Evolutionary conservation across 768 basidiomycete genomes (phyloP).

Genomic region (Macrolepiota dolichaula): DNA sequence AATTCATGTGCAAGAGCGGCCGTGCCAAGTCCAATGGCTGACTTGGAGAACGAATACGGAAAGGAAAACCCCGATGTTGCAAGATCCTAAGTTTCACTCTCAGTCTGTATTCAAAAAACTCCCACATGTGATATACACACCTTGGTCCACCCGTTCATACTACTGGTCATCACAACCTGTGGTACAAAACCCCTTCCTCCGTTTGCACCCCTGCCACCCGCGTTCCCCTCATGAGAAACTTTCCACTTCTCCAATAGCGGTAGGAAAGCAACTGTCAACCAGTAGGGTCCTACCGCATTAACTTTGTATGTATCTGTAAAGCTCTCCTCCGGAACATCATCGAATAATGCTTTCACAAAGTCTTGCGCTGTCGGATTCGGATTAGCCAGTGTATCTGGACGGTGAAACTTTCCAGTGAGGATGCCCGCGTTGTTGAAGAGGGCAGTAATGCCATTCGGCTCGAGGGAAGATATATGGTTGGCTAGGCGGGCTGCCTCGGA

Average conservation of each 20-base stretch:
- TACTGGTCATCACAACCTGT: conserved; percentile 47
- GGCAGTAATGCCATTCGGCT: conserved; percentile 34
- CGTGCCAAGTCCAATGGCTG: conserved; percentile 44
- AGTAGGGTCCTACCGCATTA: conserved; percentile 46
- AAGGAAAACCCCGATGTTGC: conserved; percentile 35
- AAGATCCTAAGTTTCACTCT: conserved; percentile 28
- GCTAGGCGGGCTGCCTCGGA: conserved; percentile 41
- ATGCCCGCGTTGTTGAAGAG: conserved; percentile 51
- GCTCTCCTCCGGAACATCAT: conserved; percentile 30
- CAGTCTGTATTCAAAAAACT: background rate
- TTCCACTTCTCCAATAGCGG: conserved; percentile 49
- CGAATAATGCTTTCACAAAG: conserved; percentile 37
- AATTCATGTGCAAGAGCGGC: conserved; percentile 44
- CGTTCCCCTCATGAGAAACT: conserved; percentile 13
- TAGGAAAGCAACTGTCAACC: conserved; percentile 55
- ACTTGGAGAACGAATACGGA: conserved; percentile 47
- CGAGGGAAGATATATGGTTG: conserved; percentile 31
- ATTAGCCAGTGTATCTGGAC: conserved; percentile 17
- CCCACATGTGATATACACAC: conserved; percentile 19
- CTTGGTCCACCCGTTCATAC: conserved; percentile 54
- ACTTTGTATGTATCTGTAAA: conserved; percentile 34
- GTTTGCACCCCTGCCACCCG: conserved; percentile 12
- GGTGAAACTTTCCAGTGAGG: conserved; percentile 22
- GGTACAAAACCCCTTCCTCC: conserved; percentile 36
- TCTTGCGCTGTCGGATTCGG: conserved; percentile 27